A percentile compares a stretch with the other conserved stretches of the same genome.
Evolutionary conservation across 139 green algal genomes (phyloP).

Genomic region (Coccomyxa sp.): DNA sequence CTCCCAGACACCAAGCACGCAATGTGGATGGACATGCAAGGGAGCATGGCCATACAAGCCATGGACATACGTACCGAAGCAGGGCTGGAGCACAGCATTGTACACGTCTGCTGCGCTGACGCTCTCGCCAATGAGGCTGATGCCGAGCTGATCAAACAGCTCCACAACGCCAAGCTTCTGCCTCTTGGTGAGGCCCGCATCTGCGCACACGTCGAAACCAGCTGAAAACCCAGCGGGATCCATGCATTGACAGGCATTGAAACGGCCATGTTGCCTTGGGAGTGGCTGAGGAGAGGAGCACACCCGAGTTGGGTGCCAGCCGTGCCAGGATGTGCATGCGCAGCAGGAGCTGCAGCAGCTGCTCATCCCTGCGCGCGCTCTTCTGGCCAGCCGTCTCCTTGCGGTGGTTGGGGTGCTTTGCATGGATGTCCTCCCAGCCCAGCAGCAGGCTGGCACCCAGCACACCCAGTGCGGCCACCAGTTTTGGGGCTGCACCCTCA

Average conservation of each 20-base stretch:
- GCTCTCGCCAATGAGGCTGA: neutral
- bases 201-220: neutral
- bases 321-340: slow-evolving; percentile 5
- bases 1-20: neutral
- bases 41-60: neutral
- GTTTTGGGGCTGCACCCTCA: too few species aligned
- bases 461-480: too few species aligned
- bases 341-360: slow-evolving; percentile 4
- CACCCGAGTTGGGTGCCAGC: neutral
- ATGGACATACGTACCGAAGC: neutral
- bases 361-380: neutral
- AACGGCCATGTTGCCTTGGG: too few species aligned
- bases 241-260: neutral
- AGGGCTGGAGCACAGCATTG: neutral
- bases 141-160: neutral
- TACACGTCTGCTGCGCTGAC: neutral
- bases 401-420: neutral
- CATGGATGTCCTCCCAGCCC: neutral
- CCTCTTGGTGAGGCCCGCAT: neutral
- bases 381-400: neutral
- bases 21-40: neutral
- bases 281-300: neutral
- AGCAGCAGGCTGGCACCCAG: neutral
- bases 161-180: neutral
- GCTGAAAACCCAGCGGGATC: neutral